Base-by-base conservation (phyloP, 2,329 filamentous ascomycete genomes). In the Alternaria viburni region DNA sequence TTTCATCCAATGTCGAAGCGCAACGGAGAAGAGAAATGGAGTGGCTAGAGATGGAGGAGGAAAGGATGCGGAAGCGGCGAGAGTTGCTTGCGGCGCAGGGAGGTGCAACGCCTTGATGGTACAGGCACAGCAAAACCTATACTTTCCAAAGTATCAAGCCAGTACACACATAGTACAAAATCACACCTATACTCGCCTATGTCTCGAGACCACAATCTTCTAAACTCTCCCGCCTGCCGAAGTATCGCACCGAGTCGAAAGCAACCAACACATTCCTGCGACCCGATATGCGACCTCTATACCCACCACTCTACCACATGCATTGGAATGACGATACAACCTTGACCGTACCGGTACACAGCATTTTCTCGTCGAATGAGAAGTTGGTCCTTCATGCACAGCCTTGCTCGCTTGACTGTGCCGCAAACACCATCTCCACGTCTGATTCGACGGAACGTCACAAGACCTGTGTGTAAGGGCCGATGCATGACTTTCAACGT, bases 31-130 rank as follows among this genome's bases (percentile, higher is more conserved):
- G 57, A 32, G 60, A 63, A 32, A 36, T 66, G 28, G 59, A 66
- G 26, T 66, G 63, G 59, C 43, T 63, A 11, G 60, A 66, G 25
- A 57, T 36, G 45, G 64, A 63, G 47, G 64, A 61, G 19, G 46
- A 47, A 6, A 63, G 56, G 3, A 44, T 66, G 2, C 51, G 64
- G 28, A 52, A 63, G 30, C 28, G 41, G 28, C 32, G 56, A 1
- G 25, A 30, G 4, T 30, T 19, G 11, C 47, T 50, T 50, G 23
- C 25, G 0, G 26, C 5, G n/a, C 46, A 49, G 15, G 7, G 17
- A 0, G 2, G 17, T 23, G 44, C 17, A 15, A 41, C 15, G 13
- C 15, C 1, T 15, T 36, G 30, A 36, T 36, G 0, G 13, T 15
- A 15, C 3, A 8, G 30, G 13, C 13, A 15, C 13, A 9, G 30